Percentiles rank a stretch among this genome's conserved stretches.
Conservation (phyloP, 768 basidiomycete genomes). For the Candolleomyces aberdarensis region DNA sequence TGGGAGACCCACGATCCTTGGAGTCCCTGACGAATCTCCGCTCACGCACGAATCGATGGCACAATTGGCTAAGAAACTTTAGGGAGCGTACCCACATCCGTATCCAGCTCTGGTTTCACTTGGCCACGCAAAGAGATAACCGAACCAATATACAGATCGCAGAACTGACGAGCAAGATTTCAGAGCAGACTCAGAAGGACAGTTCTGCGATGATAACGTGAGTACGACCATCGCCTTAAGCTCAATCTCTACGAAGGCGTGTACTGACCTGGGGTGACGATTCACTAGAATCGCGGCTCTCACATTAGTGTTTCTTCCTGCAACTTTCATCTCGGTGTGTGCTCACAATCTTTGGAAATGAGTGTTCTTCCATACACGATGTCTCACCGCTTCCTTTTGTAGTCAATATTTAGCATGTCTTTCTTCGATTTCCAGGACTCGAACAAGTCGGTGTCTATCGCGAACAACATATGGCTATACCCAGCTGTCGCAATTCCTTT, state of each 20-base stretch:
- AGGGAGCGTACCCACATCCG: constrained; percentile 2
- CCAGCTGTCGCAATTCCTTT: constrained; percentile 1
- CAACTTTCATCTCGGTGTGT: constrained; percentile 2
- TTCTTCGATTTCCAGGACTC: background rate
- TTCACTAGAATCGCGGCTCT: constrained; percentile 1
- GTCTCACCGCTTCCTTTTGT: background rate
- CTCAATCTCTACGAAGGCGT: background rate
- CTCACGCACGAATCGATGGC: background rate
- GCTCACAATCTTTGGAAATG: no score
- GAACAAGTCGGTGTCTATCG: background rate
- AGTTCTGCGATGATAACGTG: constrained; percentile 6
- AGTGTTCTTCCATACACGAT: no score
- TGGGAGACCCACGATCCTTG: background rate
- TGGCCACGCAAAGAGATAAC: constrained; percentile 2
- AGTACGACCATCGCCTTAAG: background rate
- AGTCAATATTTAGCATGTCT: constrained; percentile 3
- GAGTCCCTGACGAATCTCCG: background rate
- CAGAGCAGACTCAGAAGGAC: background rate
- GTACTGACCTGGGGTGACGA: background rate
- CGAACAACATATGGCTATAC: background rate
- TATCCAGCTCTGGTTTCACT: constrained; percentile 2
- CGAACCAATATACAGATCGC: background rate
- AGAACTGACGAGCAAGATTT: background rate
- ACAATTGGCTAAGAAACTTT: background rate
- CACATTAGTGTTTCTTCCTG: constrained; percentile 3